A percentile compares a stretch with the other conserved stretches of the same genome.
These are phyloP conservation scores for Populus pruinosa DNA, from an alignment of 345 rosid genomes.

Conservation along the genomic window DNA sequence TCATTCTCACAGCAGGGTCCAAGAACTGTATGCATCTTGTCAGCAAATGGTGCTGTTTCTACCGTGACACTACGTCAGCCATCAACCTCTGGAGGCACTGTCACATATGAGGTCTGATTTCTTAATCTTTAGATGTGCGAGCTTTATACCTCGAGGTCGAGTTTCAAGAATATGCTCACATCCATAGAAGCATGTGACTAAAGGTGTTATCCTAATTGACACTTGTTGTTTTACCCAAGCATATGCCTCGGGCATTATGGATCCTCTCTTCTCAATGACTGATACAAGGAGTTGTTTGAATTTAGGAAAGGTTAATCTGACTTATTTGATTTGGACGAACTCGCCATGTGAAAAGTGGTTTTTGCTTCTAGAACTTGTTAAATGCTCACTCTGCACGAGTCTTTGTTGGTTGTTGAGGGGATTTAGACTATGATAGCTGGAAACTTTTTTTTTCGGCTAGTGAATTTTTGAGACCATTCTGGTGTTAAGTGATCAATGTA, in stretches of 20 bases:
- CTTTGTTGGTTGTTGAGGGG: background rate
- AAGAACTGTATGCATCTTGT: constrained; percentile 75
- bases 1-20: constrained; percentile 86
- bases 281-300: background rate
- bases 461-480: background rate
- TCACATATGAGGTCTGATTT: constrained; percentile 80
- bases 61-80: constrained; percentile 85
- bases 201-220: background rate
- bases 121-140: constrained; percentile 6
- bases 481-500: background rate
- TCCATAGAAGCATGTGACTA: background rate
- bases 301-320: background rate
- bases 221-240: background rate
- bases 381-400: background rate
- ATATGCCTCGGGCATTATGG: background rate
- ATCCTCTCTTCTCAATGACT: background rate
- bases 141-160: background rate
- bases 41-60: constrained; percentile 89
- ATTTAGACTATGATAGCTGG: background rate
- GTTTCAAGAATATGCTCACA: background rate
- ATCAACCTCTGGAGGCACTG: constrained; percentile 65
- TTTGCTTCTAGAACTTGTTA: background rate
- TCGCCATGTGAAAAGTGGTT: background rate
- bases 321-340: background rate
- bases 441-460: background rate